Base-by-base conservation (phyloP, 306 rosid genomes). In the Cicer yamashitae region DNA sequence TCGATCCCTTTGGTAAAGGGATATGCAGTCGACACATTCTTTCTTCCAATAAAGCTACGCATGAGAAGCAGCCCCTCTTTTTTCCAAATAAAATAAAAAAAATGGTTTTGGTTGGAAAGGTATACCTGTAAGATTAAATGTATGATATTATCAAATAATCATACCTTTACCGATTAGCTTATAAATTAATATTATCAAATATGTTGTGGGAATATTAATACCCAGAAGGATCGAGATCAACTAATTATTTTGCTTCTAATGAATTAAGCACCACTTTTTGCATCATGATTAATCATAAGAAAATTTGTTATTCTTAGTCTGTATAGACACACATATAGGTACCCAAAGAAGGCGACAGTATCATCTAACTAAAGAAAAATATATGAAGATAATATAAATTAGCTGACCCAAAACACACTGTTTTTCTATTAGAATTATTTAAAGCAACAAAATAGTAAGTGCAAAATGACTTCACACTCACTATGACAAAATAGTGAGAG, bases 401-500 rank as follows among this genome's bases (percentile, higher is more conserved):
- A 40, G 40, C 73, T 70, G 58, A 70, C 57, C 45, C 69, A 70
- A 77, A 75, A 62, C 73, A 38, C 68, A 73, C 66, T 64, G 15
- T 41, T 72, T 77, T 73, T 68, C 22, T 14, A 5, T 47, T 52
- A 67, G 38, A 73, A 44, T 72, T 71, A 46, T 81, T 73, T 50
- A 80, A 86, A 73, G 73, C 78, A 82, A 78, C 80, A 77, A 64
- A 54, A 64, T 14, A 8, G 74, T 20, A 38, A 79, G 89, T 82
- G 87, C 71, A 53, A 20, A 76, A 72, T 84, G 93, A 91, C 86
- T 79, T 81, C 90, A 85, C 77, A 85, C 84, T 81, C 90, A 85
- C 77, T 22, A 17, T 72, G 79, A 67, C 62, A 77, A 22, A 81
- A 53, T 38, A 53, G 60, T 14, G 71, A 67, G 39, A 54, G 30